Evolutionary conservation across 305 asterid species (phyloP).

Genomic region (Ilex paraguariensis): DNA sequence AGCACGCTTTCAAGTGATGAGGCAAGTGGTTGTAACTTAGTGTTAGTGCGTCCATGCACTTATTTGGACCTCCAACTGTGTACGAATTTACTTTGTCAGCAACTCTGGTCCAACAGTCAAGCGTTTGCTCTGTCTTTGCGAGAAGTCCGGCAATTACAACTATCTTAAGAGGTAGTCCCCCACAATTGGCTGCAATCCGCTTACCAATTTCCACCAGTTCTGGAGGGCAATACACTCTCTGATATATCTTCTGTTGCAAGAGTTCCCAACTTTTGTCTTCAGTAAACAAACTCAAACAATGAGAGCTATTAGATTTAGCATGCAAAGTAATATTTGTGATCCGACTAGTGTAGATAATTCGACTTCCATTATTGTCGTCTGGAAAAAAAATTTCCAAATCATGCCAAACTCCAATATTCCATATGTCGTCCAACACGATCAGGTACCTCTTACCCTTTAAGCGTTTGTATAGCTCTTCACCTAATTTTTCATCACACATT

Average conservation of each 20-base stretch:
- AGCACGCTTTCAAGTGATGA: slow-evolving; percentile 12
- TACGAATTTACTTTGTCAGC: slow-evolving; percentile 20
- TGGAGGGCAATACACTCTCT: not conserved
- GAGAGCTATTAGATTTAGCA: not conserved
- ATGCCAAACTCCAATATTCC: not conserved
- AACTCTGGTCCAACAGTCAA: slow-evolving; percentile 1
- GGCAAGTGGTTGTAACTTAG: slow-evolving; percentile 19
- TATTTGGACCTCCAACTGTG: too few species aligned
- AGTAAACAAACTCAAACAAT: not conserved
- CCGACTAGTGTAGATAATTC: not conserved
- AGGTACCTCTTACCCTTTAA: not conserved
- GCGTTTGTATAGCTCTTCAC: not conserved
- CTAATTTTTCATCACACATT: slow-evolving; percentile 1
- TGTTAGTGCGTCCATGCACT: slow-evolving; percentile 1
- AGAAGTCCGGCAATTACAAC: not conserved
- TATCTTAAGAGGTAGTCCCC: not conserved
- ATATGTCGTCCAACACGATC: not conserved
- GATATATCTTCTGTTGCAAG: not conserved
- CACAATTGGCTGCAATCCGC: not conserved
- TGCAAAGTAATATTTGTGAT: not conserved
- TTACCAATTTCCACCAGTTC: not conserved
- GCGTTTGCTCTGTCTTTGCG: too few species aligned
- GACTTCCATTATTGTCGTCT: not conserved
- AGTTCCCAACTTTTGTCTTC: not conserved
- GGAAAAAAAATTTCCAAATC: not conserved